A percentile compares a stretch with the other conserved stretches of the same genome.
Evolutionary conservation across 106 monocot genomes (phyloP).

Genomic region (Dendrobium officinale): DNA sequence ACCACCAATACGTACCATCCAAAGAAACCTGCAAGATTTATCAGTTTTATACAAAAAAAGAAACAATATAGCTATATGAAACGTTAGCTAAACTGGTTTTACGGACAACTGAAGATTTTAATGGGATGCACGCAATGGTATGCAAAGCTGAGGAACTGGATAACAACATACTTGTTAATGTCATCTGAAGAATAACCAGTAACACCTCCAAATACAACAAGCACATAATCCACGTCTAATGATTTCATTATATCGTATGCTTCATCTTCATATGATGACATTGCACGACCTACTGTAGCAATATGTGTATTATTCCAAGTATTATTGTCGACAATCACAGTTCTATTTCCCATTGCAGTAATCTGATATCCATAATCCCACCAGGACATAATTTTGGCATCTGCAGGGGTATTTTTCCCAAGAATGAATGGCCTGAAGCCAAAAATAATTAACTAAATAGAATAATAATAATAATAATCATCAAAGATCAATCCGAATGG

Average conservation of each 20-base stretch:
- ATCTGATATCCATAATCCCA: slow-evolving; percentile 88
- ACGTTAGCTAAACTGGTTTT: neutral
- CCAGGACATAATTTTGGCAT: slow-evolving; percentile 86
- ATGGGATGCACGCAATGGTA: neutral
- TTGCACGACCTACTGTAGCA: slow-evolving; percentile 75
- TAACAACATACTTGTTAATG: slow-evolving; percentile 61
- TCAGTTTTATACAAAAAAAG: neutral
- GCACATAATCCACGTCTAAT: slow-evolving; percentile 74
- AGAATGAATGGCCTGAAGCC: too few species aligned
- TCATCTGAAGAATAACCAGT: slow-evolving; percentile 84
- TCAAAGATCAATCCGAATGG: too few species aligned
- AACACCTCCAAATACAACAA: slow-evolving; percentile 79
- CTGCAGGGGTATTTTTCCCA: slow-evolving; percentile 70
- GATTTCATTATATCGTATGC: slow-evolving; percentile 77
- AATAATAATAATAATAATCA: too few species aligned
- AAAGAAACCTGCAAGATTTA: slow-evolving; percentile 45
- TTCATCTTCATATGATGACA: slow-evolving; percentile 74
- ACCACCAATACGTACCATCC: slow-evolving; percentile 91
- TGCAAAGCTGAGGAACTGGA: neutral
- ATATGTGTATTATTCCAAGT: slow-evolving; percentile 88
- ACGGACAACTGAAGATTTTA: neutral
- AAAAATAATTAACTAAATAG: too few species aligned
- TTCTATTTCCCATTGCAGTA: slow-evolving; percentile 84
- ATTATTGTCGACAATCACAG: slow-evolving; percentile 83
- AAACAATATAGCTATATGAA: neutral